A percentile compares a stretch with the other conserved stretches of the same genome.
phyloP scores from a whole-genome alignment of 306 rosid genomes.

The Malus sieversii region DNA sequence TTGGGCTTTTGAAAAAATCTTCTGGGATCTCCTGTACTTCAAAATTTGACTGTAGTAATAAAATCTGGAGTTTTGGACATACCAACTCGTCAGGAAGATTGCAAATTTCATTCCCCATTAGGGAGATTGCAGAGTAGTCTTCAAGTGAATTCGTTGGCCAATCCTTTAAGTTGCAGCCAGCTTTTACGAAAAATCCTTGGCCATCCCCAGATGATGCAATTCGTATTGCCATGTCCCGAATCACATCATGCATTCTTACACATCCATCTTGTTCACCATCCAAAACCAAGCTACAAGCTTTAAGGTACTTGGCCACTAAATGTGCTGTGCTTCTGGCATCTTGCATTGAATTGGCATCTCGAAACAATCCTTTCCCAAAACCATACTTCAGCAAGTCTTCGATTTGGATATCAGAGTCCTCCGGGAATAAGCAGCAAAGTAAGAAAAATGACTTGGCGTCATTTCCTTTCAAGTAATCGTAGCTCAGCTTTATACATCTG shows the following conservation, averaged over 20 bases:
- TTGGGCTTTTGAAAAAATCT: not conserved
- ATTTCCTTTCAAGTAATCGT: not conserved
- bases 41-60: not conserved
- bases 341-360: not conserved
- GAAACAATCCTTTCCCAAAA: not conserved
- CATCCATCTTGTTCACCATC: not conserved
- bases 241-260: slow-evolving; percentile 27
- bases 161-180: not conserved
- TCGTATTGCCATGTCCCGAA: slow-evolving; percentile 13
- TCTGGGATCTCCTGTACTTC: not conserved
- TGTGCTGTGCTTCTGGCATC: not conserved
- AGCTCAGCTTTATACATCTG: slow-evolving; percentile 6
- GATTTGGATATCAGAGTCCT: not conserved
- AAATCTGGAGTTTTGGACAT: slow-evolving; percentile 11
- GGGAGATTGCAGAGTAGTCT: not conserved
- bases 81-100: not conserved
- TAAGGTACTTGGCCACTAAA: slow-evolving; percentile 1
- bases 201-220: not conserved
- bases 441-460: slow-evolving; percentile 11
- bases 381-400: slow-evolving; percentile 8
- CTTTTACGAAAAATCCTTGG: not conserved
- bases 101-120: not conserved
- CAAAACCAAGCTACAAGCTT: slow-evolving; percentile 8
- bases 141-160: slow-evolving; percentile 2
- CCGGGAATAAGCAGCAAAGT: slow-evolving; percentile 11